Conservation (phyloP, 129 eudicot species). For the Tanacetum coccineum region DNA sequence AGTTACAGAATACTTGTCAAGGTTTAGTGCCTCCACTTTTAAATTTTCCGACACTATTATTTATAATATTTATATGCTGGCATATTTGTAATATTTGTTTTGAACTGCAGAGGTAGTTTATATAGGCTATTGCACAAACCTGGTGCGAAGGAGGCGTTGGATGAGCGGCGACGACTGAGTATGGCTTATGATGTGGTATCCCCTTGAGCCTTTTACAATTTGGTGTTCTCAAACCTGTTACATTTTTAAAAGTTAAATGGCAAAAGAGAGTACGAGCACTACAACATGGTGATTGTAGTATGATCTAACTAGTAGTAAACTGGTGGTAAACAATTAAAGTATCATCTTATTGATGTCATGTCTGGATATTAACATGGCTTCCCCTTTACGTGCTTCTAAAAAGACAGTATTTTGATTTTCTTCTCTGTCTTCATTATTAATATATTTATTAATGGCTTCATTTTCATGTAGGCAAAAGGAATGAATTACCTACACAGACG, state of each 20-base stretch:
- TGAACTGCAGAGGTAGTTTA: conserved; percentile 72
- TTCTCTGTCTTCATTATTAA: neutral
- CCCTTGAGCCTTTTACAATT: conserved; percentile 3
- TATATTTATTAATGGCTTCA: conserved; percentile 1
- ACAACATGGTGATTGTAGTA: too few species aligned
- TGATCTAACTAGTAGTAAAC: too few species aligned
- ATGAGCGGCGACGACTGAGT: conserved; percentile 68
- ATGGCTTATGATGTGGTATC: conserved; percentile 93
- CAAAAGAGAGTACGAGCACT: neutral
- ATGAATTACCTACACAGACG: conserved; percentile 89
- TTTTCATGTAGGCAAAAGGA: conserved; percentile 66
- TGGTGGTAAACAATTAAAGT: too few species aligned
- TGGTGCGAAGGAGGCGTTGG: conserved; percentile 64
- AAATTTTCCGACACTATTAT: neutral
- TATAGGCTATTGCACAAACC: conserved; percentile 69
- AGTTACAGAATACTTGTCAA: conserved; percentile 79
- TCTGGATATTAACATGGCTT: too few species aligned
- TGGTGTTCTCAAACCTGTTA: conserved; percentile 15
- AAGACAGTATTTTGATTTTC: too few species aligned
- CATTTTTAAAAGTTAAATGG: neutral
- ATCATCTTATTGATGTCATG: too few species aligned
- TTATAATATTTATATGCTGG: neutral
- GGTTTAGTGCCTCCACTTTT: conserved; percentile 35
- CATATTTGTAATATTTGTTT: conserved; percentile 7
- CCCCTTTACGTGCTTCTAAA: too few species aligned